Conservation (phyloP, 768 basidiomycete genomes). For the Mycena vitilis region DNA sequence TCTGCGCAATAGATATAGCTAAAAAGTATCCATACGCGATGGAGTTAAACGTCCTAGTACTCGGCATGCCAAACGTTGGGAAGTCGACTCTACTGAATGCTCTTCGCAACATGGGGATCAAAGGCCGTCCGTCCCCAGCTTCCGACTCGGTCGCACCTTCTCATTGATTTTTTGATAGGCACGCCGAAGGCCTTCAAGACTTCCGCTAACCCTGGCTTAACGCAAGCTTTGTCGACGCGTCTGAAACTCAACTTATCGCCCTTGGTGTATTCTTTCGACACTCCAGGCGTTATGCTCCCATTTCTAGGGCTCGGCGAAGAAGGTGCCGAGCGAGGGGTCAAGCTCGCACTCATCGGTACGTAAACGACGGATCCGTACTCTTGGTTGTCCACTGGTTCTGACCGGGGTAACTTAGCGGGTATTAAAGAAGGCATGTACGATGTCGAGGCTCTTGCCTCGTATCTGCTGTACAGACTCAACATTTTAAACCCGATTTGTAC, state of each 20-base stretch:
- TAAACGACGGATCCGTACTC: conserved; percentile 38
- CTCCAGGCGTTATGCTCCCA: conserved; percentile 97
- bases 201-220: conserved; percentile 90
- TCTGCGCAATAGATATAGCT: conserved; percentile 66
- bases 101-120: conserved; percentile 86
- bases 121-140: conserved; percentile 67
- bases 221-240: conserved; percentile 88
- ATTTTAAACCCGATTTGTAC: conserved; percentile 77
- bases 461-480: conserved; percentile 88
- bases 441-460: conserved; percentile 84
- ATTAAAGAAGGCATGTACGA: conserved; percentile 96
- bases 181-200: conserved; percentile 92
- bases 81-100: conserved; percentile 96
- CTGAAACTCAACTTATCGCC: conserved; percentile 87
- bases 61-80: conserved; percentile 99
- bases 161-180: conserved; percentile 51
- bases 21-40: conserved; percentile 74
- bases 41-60: conserved; percentile 89
- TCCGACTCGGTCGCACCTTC: conserved; percentile 46
- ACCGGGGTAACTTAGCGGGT: conserved; percentile 67
- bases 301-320: conserved; percentile 88
- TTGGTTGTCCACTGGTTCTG: conserved; percentile 4
- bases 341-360: conserved; percentile 93
- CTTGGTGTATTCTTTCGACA: conserved; percentile 92
- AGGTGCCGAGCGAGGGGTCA: conserved; percentile 92